phyloP scores from a whole-genome alignment of 768 basidiomycete genomes.

The Nidularia sp. region DNA sequence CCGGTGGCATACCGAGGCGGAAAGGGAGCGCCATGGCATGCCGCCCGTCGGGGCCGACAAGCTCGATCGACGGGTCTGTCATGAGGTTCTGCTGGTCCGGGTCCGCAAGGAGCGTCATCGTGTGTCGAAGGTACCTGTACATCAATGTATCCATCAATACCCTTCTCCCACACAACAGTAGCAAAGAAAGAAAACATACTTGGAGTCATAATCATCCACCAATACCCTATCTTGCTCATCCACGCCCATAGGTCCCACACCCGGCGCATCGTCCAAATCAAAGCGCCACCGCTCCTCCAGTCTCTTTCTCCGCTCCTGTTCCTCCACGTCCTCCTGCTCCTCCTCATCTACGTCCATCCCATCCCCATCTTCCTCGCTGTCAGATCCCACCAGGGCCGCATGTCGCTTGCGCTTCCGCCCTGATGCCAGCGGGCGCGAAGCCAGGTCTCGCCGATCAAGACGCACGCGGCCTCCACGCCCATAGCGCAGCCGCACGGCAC shows the following conservation, averaged over 20 bases:
- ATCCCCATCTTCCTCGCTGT: constrained; percentile 5
- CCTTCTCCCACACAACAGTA: background rate
- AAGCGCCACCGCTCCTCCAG: constrained; percentile 64
- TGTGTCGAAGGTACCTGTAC: constrained; percentile 46
- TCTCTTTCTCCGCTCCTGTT: constrained; percentile 27
- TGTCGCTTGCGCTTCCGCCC: constrained; percentile 12
- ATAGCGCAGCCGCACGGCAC: constrained; percentile 65
- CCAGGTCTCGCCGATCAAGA: constrained; percentile 62
- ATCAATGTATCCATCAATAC: constrained; percentile 4
- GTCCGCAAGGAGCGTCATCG: constrained; percentile 55
- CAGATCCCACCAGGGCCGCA: constrained; percentile 20
- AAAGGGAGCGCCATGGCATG: constrained; percentile 48
- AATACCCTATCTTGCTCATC: constrained; percentile 69
- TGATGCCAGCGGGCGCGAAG: constrained; percentile 14
- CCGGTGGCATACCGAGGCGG: constrained; percentile 33
- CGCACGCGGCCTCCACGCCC: constrained; percentile 81
- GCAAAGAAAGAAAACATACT: constrained; percentile 25
- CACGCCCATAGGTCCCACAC: constrained; percentile 49
- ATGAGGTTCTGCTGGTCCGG: constrained; percentile 45
- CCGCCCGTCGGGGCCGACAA: constrained; percentile 45
- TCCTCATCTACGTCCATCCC: constrained; percentile 28
- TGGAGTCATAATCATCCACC: constrained; percentile 66
- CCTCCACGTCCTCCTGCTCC: constrained; percentile 21
- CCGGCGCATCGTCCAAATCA: constrained; percentile 60
- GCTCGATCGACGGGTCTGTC: constrained; percentile 45